Conservation (phyloP, 2,329 filamentous ascomycete genomes). For the Arthroderma sp. region DNA sequence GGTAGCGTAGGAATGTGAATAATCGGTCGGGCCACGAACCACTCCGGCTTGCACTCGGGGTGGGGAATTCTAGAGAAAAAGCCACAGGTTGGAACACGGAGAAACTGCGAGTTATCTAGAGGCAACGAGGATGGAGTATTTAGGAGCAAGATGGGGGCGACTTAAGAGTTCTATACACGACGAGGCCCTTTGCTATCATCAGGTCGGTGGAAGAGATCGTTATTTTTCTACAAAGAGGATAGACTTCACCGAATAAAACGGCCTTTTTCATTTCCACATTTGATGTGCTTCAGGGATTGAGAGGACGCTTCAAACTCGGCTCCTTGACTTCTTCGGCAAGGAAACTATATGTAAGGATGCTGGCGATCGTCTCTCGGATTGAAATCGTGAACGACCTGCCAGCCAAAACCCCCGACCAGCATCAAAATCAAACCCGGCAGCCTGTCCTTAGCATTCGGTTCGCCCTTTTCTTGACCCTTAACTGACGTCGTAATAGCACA, state of each 20-base stretch:
- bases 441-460: neutral
- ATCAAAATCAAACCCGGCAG: neutral
- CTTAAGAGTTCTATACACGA: too few relatives aligned
- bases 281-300: too few relatives aligned
- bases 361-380: neutral
- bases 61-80: too few relatives aligned
- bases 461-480: neutral
- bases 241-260: too few relatives aligned
- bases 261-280: too few relatives aligned
- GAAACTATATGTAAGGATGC: neutral
- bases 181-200: too few relatives aligned
- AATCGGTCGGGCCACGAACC: neutral
- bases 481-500: too few relatives aligned
- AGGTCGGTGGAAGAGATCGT: too few relatives aligned
- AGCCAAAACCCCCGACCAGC: neutral
- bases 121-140: too few relatives aligned
- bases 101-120: neutral
- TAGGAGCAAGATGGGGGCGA: too few relatives aligned
- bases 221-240: too few relatives aligned
- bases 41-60: neutral
- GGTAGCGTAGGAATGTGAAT: slow-evolving; percentile 7
- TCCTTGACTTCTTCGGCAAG: neutral
- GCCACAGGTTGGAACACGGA: too few relatives aligned
- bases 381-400: neutral
- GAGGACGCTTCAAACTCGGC: neutral